Base-by-base conservation (phyloP, 179 eudicot genomes). In the Beta lomatogona region DNA sequence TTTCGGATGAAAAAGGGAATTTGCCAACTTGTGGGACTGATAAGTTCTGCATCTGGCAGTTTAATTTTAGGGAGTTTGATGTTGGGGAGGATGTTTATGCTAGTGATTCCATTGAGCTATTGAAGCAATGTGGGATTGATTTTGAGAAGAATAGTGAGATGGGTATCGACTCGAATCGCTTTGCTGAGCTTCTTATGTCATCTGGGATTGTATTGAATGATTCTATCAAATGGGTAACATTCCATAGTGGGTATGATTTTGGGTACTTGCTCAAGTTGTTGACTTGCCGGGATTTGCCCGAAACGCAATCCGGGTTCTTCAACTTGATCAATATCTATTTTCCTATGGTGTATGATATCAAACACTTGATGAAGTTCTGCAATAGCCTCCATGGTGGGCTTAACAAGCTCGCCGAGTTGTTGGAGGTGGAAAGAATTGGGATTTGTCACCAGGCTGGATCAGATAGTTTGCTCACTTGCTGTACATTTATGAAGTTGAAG, bases 331-430 rank as follows among this genome's bases (percentile, higher is more conserved):
- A 85, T 41, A 60, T 87, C 13, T 87, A 87, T 72, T 87, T 87
- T 60, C 90, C 90, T 0, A 50, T 83, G 77, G 66, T 87, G 9
- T 87, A 87, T 81, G 90, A 87, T 74, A 87, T 87, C n/a, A 87
- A 87, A 75, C 90, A 87, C 75, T 81, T 87, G 86, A 87, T 87
- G 90, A 87, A 83, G 88, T 87, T 85, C 81, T 87, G 85, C 58
- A 87, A 85, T 53, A 85, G 86, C 25, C 88, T 87, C 53, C 90
- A 87, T 81, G 88, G 90, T 31, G 89, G 90, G n/a, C 83, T 87
- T 44, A 85, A 83, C 65, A 87, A 85, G 83, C 86, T 87, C 28
- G 90, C 90, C 12, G 87, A 87, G 77, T 76, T 81, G 82, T 82
- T 87, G 81, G 90, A 87, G 78, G 88, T 87, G 4, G 81, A 83